Conservation (phyloP, 2,329 filamentous ascomycete species). For the Pseudogymnoascus sp. region DNA sequence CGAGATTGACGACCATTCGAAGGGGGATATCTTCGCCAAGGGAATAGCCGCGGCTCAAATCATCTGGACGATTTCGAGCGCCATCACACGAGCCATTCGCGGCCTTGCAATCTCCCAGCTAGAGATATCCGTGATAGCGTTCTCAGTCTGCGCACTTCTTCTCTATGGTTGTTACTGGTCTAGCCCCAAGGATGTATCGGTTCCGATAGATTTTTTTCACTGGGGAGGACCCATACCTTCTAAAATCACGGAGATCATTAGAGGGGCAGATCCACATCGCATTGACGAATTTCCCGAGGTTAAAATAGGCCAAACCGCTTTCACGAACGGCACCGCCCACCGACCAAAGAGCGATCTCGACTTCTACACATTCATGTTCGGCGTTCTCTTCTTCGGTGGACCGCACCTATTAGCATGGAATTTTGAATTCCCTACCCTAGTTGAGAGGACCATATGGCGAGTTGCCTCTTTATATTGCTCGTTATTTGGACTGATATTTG, state of each 20-base stretch:
- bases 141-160: conserved; percentile 6
- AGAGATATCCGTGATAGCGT: conserved; percentile 11
- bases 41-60: conserved; percentile 8
- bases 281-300: neutral
- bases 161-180: conserved; percentile 10
- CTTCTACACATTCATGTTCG: neutral
- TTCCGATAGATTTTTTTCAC: neutral
- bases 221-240: neutral
- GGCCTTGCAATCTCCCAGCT: conserved; percentile 10
- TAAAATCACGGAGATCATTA: neutral
- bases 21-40: conserved; percentile 10
- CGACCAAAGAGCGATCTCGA: neutral
- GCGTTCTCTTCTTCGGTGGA: conserved; percentile 1
- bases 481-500: neutral
- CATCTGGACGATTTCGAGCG: conserved; percentile 1
- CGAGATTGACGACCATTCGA: neutral
- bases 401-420: conserved; percentile 12
- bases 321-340: neutral
- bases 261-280: too few species aligned
- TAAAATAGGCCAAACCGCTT: neutral
- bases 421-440: conserved; percentile 9
- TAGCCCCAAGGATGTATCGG: conserved; percentile 4
- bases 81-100: neutral
- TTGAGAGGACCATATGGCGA: conserved; percentile 8
- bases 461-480: neutral